Conservation (phyloP, 2,329 filamentous ascomycete genomes). For the Hysterium pulicare region DNA sequence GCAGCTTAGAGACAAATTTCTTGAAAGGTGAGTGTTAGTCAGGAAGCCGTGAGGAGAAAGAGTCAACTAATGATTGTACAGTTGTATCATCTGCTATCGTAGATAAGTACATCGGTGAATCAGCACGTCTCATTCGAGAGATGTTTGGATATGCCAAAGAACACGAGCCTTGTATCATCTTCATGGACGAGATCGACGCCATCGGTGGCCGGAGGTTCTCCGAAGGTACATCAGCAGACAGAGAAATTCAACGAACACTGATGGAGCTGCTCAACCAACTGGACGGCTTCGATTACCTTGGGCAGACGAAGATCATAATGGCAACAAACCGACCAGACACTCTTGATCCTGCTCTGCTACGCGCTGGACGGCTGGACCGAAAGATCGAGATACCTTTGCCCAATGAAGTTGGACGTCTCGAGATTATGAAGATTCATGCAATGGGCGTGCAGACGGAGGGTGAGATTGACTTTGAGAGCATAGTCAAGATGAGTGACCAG, state of each 20-base stretch:
- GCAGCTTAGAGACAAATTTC: slow-evolving; percentile 96
- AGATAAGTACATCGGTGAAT: slow-evolving; percentile 99
- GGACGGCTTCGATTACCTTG: slow-evolving; percentile 97
- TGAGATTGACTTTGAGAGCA: slow-evolving; percentile 97
- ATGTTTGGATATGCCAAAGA: slow-evolving; percentile 99
- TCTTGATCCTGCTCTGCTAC: slow-evolving; percentile 85
- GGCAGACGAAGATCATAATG: slow-evolving; percentile 99
- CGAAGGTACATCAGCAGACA: slow-evolving; percentile 94
- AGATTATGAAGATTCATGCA: slow-evolving; percentile 98
- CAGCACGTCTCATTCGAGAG: slow-evolving; percentile 91
- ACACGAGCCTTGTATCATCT: slow-evolving; percentile 99
- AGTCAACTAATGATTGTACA: slow-evolving; percentile 41
- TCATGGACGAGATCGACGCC: slow-evolving; percentile 99
- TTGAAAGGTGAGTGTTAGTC: slow-evolving; percentile 68
- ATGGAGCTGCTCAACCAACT: slow-evolving; percentile 99
- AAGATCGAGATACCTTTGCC: slow-evolving; percentile 98
- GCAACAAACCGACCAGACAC: slow-evolving; percentile 97
- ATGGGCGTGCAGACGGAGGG: slow-evolving; percentile 82
- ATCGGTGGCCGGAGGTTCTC: slow-evolving; percentile 96
- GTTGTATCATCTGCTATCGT: slow-evolving; percentile 98
- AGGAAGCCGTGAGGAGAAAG: too few species aligned
- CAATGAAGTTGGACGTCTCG: slow-evolving; percentile 91
- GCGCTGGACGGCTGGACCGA: slow-evolving; percentile 88
- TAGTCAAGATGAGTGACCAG: slow-evolving; percentile 99
- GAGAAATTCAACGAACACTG: slow-evolving; percentile 95